Base-by-base conservation (phyloP, 306 rosid species). In the Trichosanthes truncata region DNA sequence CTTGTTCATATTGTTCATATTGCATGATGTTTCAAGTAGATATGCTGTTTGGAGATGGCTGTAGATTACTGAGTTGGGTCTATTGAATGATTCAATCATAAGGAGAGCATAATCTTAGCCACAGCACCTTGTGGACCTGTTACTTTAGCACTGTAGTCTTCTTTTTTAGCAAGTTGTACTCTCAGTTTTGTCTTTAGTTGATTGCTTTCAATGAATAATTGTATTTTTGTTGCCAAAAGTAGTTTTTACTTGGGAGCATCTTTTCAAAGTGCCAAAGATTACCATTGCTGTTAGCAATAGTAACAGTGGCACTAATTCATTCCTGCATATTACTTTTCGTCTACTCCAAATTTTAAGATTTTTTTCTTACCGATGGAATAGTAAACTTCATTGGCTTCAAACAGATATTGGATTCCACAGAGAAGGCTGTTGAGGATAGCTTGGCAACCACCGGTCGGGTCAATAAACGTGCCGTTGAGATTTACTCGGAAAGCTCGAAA, bases 351-450 rank as follows among this genome's bases (percentile, higher is more conserved):
- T 2, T 61, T 14, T 10, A 26, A 61, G 31, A 21, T 14, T 15
- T 1, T 43, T n/a, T 67, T 36, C 18, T 40, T 9, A 9, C 29
- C 0, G 20, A 9, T 40, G 43, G 20, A 21, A 14, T n/a, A 33
- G 43, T 52, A 36, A 53, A 76, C 56, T 79, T 79, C 69, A 53
- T 74, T 84, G 72, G 40, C 35, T 82, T 86, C 72, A 26, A 74
- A 81, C 90, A 91, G 93, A 85, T 95, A 83, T 90, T 95, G 20
- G 93, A 91, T 85, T 92, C 98, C 36, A 92, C 98, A 0, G 97
- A 95, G 85, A 78, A 86, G 82, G 97, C 97, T 57, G 82, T 95
- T 72, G 97, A 92, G 79, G 89, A 88, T 65, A 92, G 98, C 87
- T 84, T 92, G 88, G 98, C 97, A 66, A 88, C 93, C 87, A 95